Evolutionary conservation across 1,284 basidiomycete species (phyloP).

Genomic region (Chalciporus sp.): DNA sequence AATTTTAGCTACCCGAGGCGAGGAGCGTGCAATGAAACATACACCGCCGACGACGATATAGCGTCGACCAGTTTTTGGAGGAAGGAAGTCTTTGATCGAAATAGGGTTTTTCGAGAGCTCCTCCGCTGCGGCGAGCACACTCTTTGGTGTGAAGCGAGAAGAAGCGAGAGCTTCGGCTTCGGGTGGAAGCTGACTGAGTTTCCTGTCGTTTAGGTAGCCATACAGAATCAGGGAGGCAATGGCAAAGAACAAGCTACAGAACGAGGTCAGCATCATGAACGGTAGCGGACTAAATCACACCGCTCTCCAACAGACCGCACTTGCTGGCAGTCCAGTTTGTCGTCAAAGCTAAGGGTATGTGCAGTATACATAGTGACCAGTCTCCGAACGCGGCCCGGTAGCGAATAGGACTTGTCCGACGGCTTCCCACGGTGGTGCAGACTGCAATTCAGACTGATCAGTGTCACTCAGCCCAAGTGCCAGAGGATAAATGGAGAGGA

Average conservation of each 20-base stretch:
- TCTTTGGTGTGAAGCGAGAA: conserved; percentile 44
- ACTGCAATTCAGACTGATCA: too few species aligned
- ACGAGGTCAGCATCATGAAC: conserved; percentile 15
- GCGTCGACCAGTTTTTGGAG: conserved; percentile 54
- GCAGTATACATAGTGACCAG: too few species aligned
- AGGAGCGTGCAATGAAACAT: conserved; percentile 19
- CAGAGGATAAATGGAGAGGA: too few species aligned
- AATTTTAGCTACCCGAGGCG: neutral
- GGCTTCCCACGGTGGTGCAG: too few species aligned
- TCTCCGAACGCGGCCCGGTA: too few species aligned
- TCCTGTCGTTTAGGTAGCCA: conserved; percentile 50
- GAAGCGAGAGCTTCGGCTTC: conserved; percentile 49
- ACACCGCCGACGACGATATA: conserved; percentile 62
- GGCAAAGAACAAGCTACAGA: conserved; percentile 10
- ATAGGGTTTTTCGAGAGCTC: conserved; percentile 38
- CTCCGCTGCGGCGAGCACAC: conserved; percentile 40
- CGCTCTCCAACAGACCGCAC: neutral
- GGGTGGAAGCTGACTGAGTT: conserved; percentile 47
- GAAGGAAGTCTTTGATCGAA: conserved; percentile 37
- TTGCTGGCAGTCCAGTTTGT: neutral
- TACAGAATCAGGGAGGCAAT: conserved; percentile 40
- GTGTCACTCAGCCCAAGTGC: too few species aligned
- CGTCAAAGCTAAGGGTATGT: neutral
- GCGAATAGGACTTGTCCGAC: too few species aligned
- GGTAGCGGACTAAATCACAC: neutral